Evolutionary conservation across 78 protist genomes (phyloP).

Genomic region (Dictyostelium brefeldianum): DNA sequence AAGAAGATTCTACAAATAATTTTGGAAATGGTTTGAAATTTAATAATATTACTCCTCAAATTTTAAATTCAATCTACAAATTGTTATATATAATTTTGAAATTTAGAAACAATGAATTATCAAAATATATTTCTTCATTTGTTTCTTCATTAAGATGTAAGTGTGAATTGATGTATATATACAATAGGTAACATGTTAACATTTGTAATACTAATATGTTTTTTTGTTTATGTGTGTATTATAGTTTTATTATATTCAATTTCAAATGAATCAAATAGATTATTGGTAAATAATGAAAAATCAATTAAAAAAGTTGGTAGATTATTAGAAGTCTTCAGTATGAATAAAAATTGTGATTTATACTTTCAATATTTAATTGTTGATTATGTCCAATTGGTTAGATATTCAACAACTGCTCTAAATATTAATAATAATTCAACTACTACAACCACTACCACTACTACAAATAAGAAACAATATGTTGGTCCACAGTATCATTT

Average conservation of each 20-base stretch:
- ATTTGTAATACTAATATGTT: no score
- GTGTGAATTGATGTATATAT: not conserved
- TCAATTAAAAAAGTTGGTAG: slow-evolving; percentile 26
- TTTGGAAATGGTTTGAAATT: not conserved
- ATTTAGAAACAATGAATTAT: not conserved
- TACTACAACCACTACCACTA: no score
- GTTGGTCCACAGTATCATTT: slow-evolving; percentile 23
- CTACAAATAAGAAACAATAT: not conserved
- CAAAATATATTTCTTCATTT: slow-evolving; percentile 10
- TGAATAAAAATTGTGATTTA: not conserved
- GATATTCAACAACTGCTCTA: slow-evolving; percentile 14
- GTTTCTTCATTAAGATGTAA: slow-evolving; percentile 56
- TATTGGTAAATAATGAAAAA: slow-evolving; percentile 4
- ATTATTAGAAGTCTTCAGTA: slow-evolving; percentile 39
- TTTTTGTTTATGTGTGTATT: not conserved
- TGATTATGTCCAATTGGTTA: slow-evolving; percentile 45
- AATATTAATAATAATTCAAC: slow-evolving; percentile 1
- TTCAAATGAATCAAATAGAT: slow-evolving; percentile 11
- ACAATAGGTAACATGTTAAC: not conserved
- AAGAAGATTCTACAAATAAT: not conserved
- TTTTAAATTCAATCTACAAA: slow-evolving; percentile 25
- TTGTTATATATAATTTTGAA: slow-evolving; percentile 25
- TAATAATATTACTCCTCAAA: not conserved
- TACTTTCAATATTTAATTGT: slow-evolving; percentile 36
- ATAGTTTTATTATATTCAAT: slow-evolving; percentile 28